A percentile compares a stretch with the other conserved stretches of the same genome.
Evolutionary conservation across 345 rosid genomes (phyloP).

Genomic region (Sisymbrium irio): DNA sequence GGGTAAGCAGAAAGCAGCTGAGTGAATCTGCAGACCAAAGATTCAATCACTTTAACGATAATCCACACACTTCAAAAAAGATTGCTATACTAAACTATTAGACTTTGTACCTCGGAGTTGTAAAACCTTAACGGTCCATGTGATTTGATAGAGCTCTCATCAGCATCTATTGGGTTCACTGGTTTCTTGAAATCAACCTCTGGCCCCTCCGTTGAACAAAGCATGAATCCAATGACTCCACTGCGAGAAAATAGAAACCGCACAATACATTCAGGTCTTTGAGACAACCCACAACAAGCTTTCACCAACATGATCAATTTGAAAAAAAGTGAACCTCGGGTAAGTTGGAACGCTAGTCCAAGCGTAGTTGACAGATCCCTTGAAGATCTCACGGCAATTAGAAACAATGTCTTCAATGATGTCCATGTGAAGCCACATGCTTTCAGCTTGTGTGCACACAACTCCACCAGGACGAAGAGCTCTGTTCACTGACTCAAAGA

Average conservation of each 20-base stretch:
- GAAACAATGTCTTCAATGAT: conserved; percentile 86
- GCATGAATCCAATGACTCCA: conserved; percentile 97
- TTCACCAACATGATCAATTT: not conserved
- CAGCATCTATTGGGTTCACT: conserved; percentile 56
- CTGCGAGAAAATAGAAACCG: conserved; percentile 36
- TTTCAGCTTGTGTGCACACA: conserved; percentile 91
- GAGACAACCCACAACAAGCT: not conserved
- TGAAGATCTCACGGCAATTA: conserved; percentile 83
- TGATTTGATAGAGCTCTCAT: conserved; percentile 39
- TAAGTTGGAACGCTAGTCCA: conserved; percentile 99
- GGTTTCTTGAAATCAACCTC: conserved; percentile 87
- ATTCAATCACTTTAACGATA: not conserved
- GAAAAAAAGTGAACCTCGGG: conserved; percentile 52
- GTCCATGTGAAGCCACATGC: conserved; percentile 99
- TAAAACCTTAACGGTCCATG: conserved; percentile 68
- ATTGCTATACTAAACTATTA: not conserved
- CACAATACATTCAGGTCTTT: not conserved
- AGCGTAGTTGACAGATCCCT: conserved; percentile 93
- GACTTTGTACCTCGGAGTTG: conserved; percentile 60
- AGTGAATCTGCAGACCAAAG: conserved; percentile 59
- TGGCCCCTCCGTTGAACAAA: conserved; percentile 92
- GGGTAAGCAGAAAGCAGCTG: conserved; percentile 94
- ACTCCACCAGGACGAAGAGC: conserved; percentile 99
- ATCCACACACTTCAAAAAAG: not conserved
- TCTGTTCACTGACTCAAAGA: conserved; percentile 72